Evolutionary conservation across 805 yeast species (phyloP).

Genomic region (Lipomyces sp.): DNA sequence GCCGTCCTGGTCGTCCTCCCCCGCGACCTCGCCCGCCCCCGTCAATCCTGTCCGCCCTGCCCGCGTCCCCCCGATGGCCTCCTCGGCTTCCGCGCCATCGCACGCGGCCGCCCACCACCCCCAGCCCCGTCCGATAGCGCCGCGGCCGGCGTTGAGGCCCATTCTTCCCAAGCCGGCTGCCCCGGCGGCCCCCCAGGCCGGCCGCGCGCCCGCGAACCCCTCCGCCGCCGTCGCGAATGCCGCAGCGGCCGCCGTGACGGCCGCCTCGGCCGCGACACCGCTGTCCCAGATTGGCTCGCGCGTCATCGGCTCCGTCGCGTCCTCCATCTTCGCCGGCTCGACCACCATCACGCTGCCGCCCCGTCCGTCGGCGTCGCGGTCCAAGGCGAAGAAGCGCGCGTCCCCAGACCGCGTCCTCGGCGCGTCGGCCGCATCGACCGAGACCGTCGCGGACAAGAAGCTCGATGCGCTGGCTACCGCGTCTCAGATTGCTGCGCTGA

Average conservation of each 20-base stretch:
- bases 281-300: conserved; percentile 16
- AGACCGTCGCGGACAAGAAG: conserved; percentile 6
- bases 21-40: conserved; percentile 2
- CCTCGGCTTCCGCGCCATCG: conserved; percentile 4
- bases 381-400: conserved; percentile 27
- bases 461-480: not conserved
- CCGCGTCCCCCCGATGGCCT: not conserved
- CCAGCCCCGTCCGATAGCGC: conserved; percentile 6
- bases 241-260: not conserved
- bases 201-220: not conserved
- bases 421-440: conserved; percentile 4
- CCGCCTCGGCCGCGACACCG: conserved; percentile 1
- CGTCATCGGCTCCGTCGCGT: conserved; percentile 29
- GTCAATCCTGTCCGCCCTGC: not conserved
- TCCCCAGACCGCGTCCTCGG: conserved; percentile 27
- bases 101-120: conserved; percentile 8
- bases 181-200: conserved; percentile 2
- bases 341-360: conserved; percentile 28
- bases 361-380: conserved; percentile 28
- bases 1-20: not conserved
- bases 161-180: conserved; percentile 25
- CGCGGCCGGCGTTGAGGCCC: conserved; percentile 27
- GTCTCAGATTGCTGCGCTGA: conserved; percentile 9
- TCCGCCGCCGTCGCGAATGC: not conserved
- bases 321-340: conserved; percentile 28